Conservation (phyloP, 441 rosid genomes). For the Breynia disticha region DNA sequence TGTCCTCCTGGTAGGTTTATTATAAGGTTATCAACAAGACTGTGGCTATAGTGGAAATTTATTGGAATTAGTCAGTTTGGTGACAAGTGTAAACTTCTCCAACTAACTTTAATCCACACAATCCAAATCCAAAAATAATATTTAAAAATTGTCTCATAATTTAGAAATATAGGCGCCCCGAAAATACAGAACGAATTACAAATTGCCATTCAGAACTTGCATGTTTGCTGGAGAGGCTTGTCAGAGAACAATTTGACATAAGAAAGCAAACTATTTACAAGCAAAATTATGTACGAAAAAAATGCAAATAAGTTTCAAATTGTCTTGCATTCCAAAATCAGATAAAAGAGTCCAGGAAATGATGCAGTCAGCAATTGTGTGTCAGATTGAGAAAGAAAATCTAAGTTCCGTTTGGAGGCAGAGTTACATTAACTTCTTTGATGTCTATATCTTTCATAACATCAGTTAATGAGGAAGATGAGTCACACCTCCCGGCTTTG, state of each 20-base stretch:
- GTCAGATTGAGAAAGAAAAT: slow-evolving; percentile 4
- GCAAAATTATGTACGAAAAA: slow-evolving; percentile 6
- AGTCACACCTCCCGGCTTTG: slow-evolving; percentile 21
- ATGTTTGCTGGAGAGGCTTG: too few species aligned
- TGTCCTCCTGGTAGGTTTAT: background rate
- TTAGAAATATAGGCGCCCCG: too few species aligned
- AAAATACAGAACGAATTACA: too few species aligned
- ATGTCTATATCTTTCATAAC: slow-evolving; percentile 39
- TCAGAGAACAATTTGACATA: too few species aligned
- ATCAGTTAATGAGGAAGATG: slow-evolving; percentile 33
- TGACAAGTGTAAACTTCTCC: too few species aligned
- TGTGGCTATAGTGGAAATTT: too few species aligned
- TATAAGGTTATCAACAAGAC: too few species aligned
- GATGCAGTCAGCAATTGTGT: slow-evolving; percentile 5
- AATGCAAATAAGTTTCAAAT: slow-evolving; percentile 2
- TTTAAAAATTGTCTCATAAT: too few species aligned
- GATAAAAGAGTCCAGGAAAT: background rate
- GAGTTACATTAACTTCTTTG: slow-evolving; percentile 22
- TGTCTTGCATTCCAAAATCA: slow-evolving; percentile 1
- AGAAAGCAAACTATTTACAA: slow-evolving; percentile 1
- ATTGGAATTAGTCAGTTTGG: too few species aligned
- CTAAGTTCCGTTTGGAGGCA: slow-evolving; percentile 27
- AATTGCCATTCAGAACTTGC: too few species aligned
- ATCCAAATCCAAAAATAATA: too few species aligned
- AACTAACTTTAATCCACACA: too few species aligned